Evolutionary conservation across 768 basidiomycete species (phyloP).

Genomic region (Tulasnella sp.): DNA sequence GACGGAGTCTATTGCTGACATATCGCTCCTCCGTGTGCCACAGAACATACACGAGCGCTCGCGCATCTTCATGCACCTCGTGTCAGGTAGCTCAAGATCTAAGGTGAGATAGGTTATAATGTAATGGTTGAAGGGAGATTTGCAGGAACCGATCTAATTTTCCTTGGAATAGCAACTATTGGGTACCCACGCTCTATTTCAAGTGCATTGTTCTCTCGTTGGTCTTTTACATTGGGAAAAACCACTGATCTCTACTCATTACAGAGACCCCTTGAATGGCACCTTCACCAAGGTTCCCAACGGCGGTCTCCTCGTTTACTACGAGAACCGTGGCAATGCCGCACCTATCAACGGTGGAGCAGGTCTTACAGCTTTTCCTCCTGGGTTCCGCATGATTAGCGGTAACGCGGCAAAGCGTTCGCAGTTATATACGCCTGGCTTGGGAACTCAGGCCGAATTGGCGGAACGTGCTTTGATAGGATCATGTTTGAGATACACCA

Average conservation of each 20-base stretch:
- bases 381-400: slow-evolving; percentile 19
- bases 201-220: neutral
- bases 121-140: no score
- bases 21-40: neutral
- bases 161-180: neutral
- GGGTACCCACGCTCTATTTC: slow-evolving; percentile 15
- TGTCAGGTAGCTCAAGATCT: slow-evolving; percentile 11
- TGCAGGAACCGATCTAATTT: no score
- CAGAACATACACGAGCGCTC: slow-evolving; percentile 15
- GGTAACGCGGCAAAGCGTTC: slow-evolving; percentile 9
- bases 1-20: neutral
- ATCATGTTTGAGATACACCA: slow-evolving; percentile 27
- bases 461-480: slow-evolving; percentile 33
- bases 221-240: no score
- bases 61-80: slow-evolving; percentile 12
- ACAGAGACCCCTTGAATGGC: slow-evolving; percentile 1
- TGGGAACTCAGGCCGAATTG: slow-evolving; percentile 35
- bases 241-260: no score
- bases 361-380: neutral
- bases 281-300: slow-evolving; percentile 13
- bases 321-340: slow-evolving; percentile 10
- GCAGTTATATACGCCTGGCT: neutral
- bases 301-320: slow-evolving; percentile 16
- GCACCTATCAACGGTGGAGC: slow-evolving; percentile 1
- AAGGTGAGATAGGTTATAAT: no score